Percentiles rank a stretch among this genome's conserved stretches.
Conservation (phyloP, 305 asterid genomes). For the Rubia peregrina region DNA sequence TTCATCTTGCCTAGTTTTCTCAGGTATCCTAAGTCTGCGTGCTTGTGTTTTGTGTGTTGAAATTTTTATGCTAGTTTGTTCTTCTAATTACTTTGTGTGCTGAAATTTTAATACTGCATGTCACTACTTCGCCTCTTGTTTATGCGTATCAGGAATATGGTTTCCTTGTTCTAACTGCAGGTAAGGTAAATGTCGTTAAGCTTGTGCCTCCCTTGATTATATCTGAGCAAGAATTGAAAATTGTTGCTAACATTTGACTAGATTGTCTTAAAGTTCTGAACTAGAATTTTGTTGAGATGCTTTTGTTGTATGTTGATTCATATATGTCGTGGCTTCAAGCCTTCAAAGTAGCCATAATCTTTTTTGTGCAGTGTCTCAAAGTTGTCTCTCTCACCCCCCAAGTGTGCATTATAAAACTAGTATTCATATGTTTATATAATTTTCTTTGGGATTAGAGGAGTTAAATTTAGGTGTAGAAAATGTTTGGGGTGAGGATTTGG, state of each 20-base stretch:
- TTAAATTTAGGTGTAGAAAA: background rate
- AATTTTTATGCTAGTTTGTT: no score
- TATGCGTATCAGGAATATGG: conserved; percentile 71
- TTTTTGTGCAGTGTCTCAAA: background rate
- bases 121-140: conserved; percentile 58
- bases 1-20: no score
- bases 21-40: no score
- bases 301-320: background rate
- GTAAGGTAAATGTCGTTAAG: conserved; percentile 80
- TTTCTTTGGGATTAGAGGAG: background rate
- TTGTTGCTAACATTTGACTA: conserved; percentile 50
- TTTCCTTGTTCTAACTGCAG: conserved; percentile 76
- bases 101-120: conserved; percentile 33
- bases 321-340: background rate
- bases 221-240: conserved; percentile 54
- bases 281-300: conserved; percentile 16
- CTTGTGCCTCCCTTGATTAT: conserved; percentile 84
- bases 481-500: no score
- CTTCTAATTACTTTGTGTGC: no score
- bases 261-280: conserved; percentile 59
- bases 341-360: background rate
- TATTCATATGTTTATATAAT: background rate
- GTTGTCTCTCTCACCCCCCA: no score
- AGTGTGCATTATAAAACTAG: no score
- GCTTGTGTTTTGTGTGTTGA: no score